These are phyloP conservation scores for Mallotus japonicus DNA, from an alignment of 441 rosid genomes.

Conservation along the genomic window DNA sequence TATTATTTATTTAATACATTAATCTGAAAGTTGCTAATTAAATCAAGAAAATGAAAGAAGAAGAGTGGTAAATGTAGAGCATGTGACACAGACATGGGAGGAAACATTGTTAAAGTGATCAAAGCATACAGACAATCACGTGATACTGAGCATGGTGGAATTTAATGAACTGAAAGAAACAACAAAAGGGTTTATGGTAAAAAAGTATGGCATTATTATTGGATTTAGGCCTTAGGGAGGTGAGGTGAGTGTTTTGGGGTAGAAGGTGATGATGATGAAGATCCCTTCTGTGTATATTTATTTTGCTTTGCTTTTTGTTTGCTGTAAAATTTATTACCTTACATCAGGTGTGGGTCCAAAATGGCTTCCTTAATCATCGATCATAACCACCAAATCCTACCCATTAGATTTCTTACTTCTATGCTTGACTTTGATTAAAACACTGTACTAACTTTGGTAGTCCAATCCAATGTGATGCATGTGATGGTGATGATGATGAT, in stretches of 20 bases:
- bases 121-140: conserved; percentile 27
- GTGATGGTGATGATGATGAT: conserved; percentile 14
- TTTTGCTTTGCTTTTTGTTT: not conserved
- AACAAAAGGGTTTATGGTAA: not conserved
- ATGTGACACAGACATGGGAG: conserved; percentile 27
- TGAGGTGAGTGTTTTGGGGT: too few relatives aligned
- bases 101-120: conserved; percentile 18
- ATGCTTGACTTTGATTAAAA: not conserved
- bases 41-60: not conserved
- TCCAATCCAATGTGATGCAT: conserved; percentile 11
- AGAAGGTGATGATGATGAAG: too few relatives aligned
- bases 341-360: not conserved
- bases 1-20: not conserved
- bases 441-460: not conserved
- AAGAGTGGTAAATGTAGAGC: conserved; percentile 20
- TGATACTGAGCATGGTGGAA: conserved; percentile 25
- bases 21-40: too few relatives aligned
- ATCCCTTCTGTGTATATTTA: too few relatives aligned
- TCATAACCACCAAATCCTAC: conserved; percentile 14
- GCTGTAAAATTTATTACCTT: not conserved
- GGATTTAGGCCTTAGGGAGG: not conserved
- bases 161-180: conserved; percentile 23
- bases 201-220: conserved; percentile 15
- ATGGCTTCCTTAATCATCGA: not conserved
- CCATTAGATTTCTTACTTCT: conserved; percentile 14